These are phyloP conservation scores for Teunomyces stri DNA, from an alignment of 805 yeast species.

Conservation along the genomic window DNA sequence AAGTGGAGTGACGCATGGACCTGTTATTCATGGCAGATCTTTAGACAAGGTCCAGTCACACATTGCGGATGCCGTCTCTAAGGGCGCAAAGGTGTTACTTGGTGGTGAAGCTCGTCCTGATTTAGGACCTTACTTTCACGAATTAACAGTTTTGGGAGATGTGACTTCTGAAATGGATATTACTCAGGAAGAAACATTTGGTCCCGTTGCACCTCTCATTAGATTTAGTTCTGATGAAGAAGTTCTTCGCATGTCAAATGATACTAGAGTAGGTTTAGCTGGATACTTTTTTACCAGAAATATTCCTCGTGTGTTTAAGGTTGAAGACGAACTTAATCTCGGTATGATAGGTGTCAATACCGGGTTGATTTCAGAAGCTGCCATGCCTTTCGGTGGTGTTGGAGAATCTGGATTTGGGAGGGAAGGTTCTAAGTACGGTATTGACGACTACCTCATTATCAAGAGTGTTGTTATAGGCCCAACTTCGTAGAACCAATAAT, in stretches of 20 bases:
- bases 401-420: conserved; percentile 79
- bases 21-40: conserved; percentile 64
- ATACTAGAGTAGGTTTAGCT: conserved; percentile 70
- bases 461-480: conserved; percentile 60
- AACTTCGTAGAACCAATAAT: background rate
- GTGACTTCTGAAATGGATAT: conserved; percentile 58
- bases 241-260: conserved; percentile 61
- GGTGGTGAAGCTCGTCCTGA: conserved; percentile 60
- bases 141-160: conserved; percentile 64
- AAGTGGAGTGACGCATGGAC: conserved; percentile 67
- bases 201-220: conserved; percentile 73
- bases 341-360: conserved; percentile 86
- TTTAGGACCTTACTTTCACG: conserved; percentile 63
- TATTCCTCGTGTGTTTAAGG: conserved; percentile 51
- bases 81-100: conserved; percentile 60
- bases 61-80: conserved; percentile 60
- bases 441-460: conserved; percentile 67
- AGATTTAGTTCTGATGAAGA: conserved; percentile 64
- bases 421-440: conserved; percentile 74
- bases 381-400: conserved; percentile 76
- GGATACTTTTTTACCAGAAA: conserved; percentile 68
- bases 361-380: conserved; percentile 65
- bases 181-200: conserved; percentile 73
- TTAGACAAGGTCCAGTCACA: conserved; percentile 60
- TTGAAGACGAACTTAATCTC: conserved; percentile 65